Base-by-base conservation (phyloP, 2,329 filamentous ascomycete genomes). In the Raffaelea arxii region DNA sequence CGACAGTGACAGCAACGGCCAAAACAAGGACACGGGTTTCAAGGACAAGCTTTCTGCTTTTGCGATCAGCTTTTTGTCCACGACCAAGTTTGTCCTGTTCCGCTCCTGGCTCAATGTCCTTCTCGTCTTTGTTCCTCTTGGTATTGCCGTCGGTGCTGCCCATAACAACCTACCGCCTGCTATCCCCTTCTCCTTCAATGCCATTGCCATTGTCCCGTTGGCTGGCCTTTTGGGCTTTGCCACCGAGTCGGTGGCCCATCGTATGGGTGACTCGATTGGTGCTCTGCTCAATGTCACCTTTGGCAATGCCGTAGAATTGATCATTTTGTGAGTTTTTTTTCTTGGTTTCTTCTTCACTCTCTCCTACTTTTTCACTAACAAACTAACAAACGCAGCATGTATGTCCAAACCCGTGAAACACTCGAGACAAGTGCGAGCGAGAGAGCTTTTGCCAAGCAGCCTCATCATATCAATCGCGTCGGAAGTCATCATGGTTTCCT, bases 261-360 rank as follows among this genome's bases (percentile, higher is more conserved):
- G 79, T 55, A 73, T 89, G 64, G 84, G 84, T 54, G 88, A 89
- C 61, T 90, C 86, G 1, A 68, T 95, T 4, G 91, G 91, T 51
- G 91, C 90, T 47, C 69, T 97, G 38, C 73, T 96, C 48, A 96
- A 96, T 59, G 87, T 90, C 9, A 85, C 84, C 3, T 96, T 96
- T 62, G 91, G 89, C 70, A 82, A 74, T 56, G 73, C 84, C 21
- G 84, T 88, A 22, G 84, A 89, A 63, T 65, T 89, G 59, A 88
- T 89, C 59, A 86, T 89, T 53, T 88, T 86, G 71, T 75, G 62
- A 60, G 70, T 58, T 38, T 46, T 25, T 24, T 23, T 25, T 23
- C 43, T 27, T 5, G 24, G 23, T 40, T 22, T 18, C 4, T 10
- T 12, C 25, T 14, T 18, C n/a, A 16, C 25, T 30, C 46, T 19